Evolutionary conservation across 2,329 filamentous ascomycete species (phyloP).

Genomic region (Penicillium corylophilum): DNA sequence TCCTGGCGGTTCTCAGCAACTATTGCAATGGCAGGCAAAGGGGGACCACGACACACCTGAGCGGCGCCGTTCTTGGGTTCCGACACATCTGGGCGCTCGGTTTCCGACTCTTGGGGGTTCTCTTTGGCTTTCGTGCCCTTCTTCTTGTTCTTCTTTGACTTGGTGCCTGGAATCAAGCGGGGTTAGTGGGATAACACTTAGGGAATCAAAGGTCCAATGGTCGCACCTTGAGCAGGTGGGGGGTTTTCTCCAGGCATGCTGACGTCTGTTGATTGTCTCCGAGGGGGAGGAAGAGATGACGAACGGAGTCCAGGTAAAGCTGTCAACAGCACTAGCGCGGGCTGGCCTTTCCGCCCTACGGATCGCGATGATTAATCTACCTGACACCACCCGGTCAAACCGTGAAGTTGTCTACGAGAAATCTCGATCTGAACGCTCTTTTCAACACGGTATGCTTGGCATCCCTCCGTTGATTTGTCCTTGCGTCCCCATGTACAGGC

Average conservation of each 20-base stretch:
- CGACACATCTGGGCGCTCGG: slow-evolving; percentile 16
- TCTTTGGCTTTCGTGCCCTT: slow-evolving; percentile 50
- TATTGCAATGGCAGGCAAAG: not conserved
- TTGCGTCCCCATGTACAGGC: not conserved
- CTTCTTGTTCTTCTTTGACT: slow-evolving; percentile 59
- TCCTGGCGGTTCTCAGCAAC: slow-evolving; percentile 24
- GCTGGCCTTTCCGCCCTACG: slow-evolving; percentile 13
- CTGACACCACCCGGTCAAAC: not conserved
- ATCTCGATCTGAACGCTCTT: not conserved
- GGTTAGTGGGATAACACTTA: slow-evolving; percentile 14
- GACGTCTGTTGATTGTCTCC: slow-evolving; percentile 2
- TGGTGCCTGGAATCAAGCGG: slow-evolving; percentile 39
- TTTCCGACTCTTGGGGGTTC: slow-evolving; percentile 32
- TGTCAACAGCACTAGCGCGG: slow-evolving; percentile 40
- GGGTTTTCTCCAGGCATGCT: slow-evolving; percentile 25
- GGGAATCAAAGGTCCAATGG: not conserved
- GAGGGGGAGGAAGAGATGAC: slow-evolving; percentile 9
- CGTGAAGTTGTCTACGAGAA: not conserved
- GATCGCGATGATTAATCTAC: slow-evolving; percentile 37
- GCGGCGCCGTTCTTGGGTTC: slow-evolving; percentile 29
- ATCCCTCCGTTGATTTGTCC: not conserved
- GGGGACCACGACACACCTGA: slow-evolving; percentile 10
- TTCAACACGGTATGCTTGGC: not conserved
- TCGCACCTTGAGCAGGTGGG: slow-evolving; percentile 25
- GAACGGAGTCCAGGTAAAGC: slow-evolving; percentile 19